Percentiles rank a stretch among this genome's conserved stretches.
These are phyloP conservation scores for Pichia occidentalis DNA, from an alignment of 805 yeast species.

Conservation along the genomic window DNA sequence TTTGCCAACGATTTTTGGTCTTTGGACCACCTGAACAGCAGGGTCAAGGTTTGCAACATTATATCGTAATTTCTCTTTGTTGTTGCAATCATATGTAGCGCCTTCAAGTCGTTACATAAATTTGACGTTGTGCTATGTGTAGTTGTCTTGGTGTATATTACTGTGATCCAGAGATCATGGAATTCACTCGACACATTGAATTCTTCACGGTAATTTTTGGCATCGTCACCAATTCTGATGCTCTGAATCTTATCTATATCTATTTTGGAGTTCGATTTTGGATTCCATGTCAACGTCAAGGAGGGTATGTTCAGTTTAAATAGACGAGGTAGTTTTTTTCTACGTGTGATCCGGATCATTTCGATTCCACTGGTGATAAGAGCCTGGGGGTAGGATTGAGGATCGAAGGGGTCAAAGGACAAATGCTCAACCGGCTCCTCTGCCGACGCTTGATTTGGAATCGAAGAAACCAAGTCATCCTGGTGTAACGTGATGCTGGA, in stretches of 20 bases:
- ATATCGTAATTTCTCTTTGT: slow-evolving; percentile 44
- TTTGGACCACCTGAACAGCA: slow-evolving; percentile 35
- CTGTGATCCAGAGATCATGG: slow-evolving; percentile 69
- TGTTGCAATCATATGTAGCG: slow-evolving; percentile 70
- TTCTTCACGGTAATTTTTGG: slow-evolving; percentile 81
- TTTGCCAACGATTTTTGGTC: slow-evolving; percentile 12
- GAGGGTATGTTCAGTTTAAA: slow-evolving; percentile 50
- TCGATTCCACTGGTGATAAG: slow-evolving; percentile 41
- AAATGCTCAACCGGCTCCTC: too few relatives aligned
- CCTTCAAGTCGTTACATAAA: slow-evolving; percentile 52
- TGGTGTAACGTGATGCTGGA: too few relatives aligned
- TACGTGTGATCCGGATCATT: slow-evolving; percentile 62
- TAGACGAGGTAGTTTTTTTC: slow-evolving; percentile 53
- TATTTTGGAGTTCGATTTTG: slow-evolving; percentile 38
- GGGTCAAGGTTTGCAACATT: slow-evolving; percentile 48
- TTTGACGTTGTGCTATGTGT: slow-evolving; percentile 20
- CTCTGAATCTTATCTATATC: slow-evolving; percentile 59
- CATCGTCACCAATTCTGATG: slow-evolving; percentile 57
- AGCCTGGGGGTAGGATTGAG: slow-evolving; percentile 2
- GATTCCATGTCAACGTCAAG: slow-evolving; percentile 54
- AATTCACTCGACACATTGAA: slow-evolving; percentile 63
- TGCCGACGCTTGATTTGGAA: too few relatives aligned
- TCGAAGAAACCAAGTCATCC: too few relatives aligned
- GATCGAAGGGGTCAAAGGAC: slow-evolving; percentile 7
- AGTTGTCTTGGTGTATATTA: slow-evolving; percentile 55